Evolutionary conservation across 2,329 filamentous ascomycete species (phyloP), one percentile per base, ranked within the genome.

Genomic region (Leptoxyphium fumago): DNA sequence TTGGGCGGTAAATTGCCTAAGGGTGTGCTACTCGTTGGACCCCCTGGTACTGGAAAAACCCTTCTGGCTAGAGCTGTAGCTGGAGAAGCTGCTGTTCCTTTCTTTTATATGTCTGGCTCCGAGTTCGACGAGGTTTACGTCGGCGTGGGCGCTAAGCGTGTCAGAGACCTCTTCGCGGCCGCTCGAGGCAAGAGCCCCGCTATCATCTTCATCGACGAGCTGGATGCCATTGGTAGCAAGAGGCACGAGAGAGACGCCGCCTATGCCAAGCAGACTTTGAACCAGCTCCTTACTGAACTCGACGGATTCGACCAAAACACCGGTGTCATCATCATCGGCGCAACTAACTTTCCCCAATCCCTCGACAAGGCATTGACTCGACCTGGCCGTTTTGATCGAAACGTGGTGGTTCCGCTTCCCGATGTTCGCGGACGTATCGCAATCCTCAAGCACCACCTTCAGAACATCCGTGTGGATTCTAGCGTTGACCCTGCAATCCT

Each of bases 21-120:
- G 66, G 91, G 91, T 70, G 86, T 98, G 46, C 74, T 98, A 42
- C 76, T 98, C 18, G 86, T 94, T 57, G 91, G 91, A 1, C 91
- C 91, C 59, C 91, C 91, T 43, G 91, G 91, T 68, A 98, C 91
- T 48, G 91, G 91, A 67, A 98, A 98, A 69, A 98, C 91, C 10
- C 76, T 98, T 36, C 76, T 98, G 48, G 91, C 91, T 50, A 82
- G 91, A 57, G 93, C 91, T 44, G 91, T 98, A 48, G 91, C 91
- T 40, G 91, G 91, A 43, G 91, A 98, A 68, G 88, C 91, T 43
- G 91, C 89, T 45, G 91, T 98, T 14, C 91, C 91, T 1, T 98
- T 98, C 73, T 98, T 96, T 73, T 98, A 95, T 74, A 96, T 98
- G 89, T 98, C 91, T 58, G 91, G 91, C 42, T 94, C 86, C 46